Evolutionary conservation across 139 green algal species (phyloP).

Genomic region (Dunaliella sp.): DNA sequence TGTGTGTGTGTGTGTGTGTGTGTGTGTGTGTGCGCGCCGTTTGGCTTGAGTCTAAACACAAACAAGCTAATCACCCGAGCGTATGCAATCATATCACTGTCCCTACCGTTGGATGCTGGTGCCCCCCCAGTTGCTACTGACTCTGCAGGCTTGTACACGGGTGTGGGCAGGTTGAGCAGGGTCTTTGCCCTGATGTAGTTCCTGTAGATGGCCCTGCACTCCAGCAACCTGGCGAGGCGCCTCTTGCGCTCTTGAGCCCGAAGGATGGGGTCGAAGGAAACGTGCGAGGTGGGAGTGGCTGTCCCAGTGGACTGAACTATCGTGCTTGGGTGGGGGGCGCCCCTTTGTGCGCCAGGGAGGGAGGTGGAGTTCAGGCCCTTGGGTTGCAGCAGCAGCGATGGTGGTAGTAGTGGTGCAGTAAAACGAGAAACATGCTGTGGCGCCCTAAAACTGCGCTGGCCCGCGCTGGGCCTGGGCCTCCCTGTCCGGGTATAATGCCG

Average conservation of each 20-base stretch:
- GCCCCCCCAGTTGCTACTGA: background rate
- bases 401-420: no score
- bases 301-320: no score
- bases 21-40: background rate
- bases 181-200: conserved; percentile 66
- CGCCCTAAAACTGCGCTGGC: no score
- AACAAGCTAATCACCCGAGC: background rate
- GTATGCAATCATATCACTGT: background rate
- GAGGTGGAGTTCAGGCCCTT: no score
- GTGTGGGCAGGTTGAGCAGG: conserved; percentile 48
- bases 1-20: no score
- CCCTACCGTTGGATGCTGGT: background rate
- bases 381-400: no score
- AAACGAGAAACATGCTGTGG: no score
- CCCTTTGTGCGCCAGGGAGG: no score
- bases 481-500: no score
- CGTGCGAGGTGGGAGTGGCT: background rate
- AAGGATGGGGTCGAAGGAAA: background rate
- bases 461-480: no score
- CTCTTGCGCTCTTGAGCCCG: conserved; percentile 22
- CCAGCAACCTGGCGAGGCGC: conserved; percentile 63
- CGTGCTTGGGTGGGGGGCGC: no score
- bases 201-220: conserved; percentile 76
- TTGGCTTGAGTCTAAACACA: background rate
- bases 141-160: conserved; percentile 51